Evolutionary conservation across 192 early-diverging fungal genomes (phyloP), one percentile per base, ranked within the genome.

Genomic region (Backusella luteola): DNA sequence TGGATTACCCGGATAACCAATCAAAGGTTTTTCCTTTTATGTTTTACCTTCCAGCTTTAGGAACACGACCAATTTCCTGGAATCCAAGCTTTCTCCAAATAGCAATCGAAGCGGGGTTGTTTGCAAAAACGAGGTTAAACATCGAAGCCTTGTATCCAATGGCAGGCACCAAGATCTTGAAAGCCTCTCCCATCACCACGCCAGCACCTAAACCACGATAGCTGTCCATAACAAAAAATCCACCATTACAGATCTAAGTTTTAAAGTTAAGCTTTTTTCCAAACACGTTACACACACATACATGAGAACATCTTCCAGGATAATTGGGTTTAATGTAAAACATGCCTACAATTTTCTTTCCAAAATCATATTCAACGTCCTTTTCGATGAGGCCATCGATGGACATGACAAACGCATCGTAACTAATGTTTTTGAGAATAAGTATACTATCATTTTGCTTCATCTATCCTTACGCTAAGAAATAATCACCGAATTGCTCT

Each of bases 251-350:
- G 44, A 94, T 90, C 84, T 93, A 87, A 7, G 39, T 7, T 29
- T 29, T 32, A 29, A 34, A 19, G 74, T 63, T 23, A 77, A 46
- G 56, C 26, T n/a, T 69, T 32, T 75, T 36, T 32, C 3, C 42
- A 14, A 44, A 44, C 42, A 44, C 15, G 38, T 49, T 52, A 75
- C 21, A 59, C 17, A 39, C 6, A 49, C 46, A n/a, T 75, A 82
- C 79, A 59, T 84, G 79, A 26, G 83, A 84, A 52, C 87, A 92
- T 66, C 90, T 81, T n/a, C 91, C 93, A 34, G 93, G 93, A 75
- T 88, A 95, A 77, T 95, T 95, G 5, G 92, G 92, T 80, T 94
- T 94, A 75, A 94, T 79, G 71, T 95, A 95, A 72, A 92, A 94
- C 67, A 84, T 84, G 12, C 92, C 92, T n/a, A 91, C 39, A 1